Evolutionary conservation across 805 yeast species (phyloP).

Genomic region (Yamadazyma takamatsuzukensis): DNA sequence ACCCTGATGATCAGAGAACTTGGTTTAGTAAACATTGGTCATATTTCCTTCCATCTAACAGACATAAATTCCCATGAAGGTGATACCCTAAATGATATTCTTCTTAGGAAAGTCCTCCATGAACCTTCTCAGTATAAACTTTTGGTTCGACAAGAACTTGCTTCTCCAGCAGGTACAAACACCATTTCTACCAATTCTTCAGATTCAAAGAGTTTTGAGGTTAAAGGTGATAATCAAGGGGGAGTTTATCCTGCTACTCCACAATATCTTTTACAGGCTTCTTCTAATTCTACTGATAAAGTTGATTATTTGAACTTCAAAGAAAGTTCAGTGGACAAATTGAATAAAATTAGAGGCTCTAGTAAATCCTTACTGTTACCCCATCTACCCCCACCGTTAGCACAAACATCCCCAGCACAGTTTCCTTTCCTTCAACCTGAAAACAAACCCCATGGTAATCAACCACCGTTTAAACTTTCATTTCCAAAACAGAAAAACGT

Average conservation of each 20-base stretch:
- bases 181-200: conserved; percentile 50
- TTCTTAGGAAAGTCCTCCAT: conserved; percentile 31
- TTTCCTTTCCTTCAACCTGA: too few species aligned
- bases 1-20: conserved; percentile 34
- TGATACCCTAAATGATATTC: conserved; percentile 44
- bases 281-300: conserved; percentile 28
- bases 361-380: background rate
- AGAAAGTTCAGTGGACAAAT: conserved; percentile 22
- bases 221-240: conserved; percentile 37
- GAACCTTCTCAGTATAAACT: conserved; percentile 30
- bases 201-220: conserved; percentile 51
- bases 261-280: conserved; percentile 51
- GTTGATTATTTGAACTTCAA: conserved; percentile 60
- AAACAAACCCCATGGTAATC: background rate
- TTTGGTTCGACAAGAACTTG: conserved; percentile 28
- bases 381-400: too few species aligned
- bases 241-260: conserved; percentile 63
- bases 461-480: conserved; percentile 10
- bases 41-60: conserved; percentile 53
- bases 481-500: conserved; percentile 8
- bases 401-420: too few species aligned
- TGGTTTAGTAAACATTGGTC: conserved; percentile 28
- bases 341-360: conserved; percentile 14
- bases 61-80: conserved; percentile 65
- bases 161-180: conserved; percentile 27